phyloP scores from a whole-genome alignment of 2,329 filamentous ascomycete genomes.

The Venturia oleaginea region DNA sequence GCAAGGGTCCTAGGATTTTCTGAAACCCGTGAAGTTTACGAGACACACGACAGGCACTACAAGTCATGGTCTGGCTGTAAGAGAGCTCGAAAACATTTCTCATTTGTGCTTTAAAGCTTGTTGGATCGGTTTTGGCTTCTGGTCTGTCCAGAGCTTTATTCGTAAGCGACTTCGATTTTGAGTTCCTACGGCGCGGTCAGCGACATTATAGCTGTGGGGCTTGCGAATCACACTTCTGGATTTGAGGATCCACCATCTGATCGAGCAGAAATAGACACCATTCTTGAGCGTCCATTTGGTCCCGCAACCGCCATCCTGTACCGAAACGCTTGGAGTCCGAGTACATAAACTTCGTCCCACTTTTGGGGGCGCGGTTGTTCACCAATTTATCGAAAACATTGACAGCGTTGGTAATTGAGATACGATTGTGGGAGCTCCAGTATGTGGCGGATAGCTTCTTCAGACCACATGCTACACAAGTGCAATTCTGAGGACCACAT shows the following conservation, averaged over 20 bases:
- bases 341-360: background rate
- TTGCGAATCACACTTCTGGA: background rate
- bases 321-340: background rate
- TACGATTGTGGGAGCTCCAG: background rate
- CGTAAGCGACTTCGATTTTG: background rate
- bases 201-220: background rate
- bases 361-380: background rate
- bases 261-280: background rate
- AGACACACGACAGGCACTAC: background rate
- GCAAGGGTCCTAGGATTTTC: background rate
- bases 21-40: background rate
- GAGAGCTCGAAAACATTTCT: background rate
- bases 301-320: background rate
- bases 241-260: background rate
- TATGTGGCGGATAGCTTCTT: background rate
- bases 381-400: background rate
- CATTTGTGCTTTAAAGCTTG: background rate
- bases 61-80: background rate
- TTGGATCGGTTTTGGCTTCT: background rate
- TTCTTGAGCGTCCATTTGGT: constrained; percentile 4
- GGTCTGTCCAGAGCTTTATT: background rate
- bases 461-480: background rate
- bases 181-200: background rate
- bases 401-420: background rate
- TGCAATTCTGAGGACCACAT: background rate